Evolutionary conservation across 768 basidiomycete species (phyloP), one percentile per base, ranked within the genome.

Genomic region (Hygrophorus pudorinus): DNA sequence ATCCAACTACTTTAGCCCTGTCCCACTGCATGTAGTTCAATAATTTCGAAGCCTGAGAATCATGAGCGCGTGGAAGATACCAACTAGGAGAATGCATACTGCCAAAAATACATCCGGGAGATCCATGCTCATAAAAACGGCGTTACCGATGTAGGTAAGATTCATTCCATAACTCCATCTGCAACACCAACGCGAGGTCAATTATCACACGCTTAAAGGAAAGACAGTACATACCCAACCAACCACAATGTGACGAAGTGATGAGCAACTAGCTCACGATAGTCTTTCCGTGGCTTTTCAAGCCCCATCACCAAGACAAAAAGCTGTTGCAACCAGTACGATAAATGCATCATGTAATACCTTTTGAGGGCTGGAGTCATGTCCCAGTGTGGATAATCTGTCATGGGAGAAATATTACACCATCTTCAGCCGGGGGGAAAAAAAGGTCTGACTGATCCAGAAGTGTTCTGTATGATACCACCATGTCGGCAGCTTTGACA

Each of bases 41-140:
- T 10, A 91, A 59, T 65, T 98, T 98, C 13, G 86, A 81, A 42
- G 85, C 63, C 89, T 92, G 48, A 24, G n/a, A 29, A 28, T 28
- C 5, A 13, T 17, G 34, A 42, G 28, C 30, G 17, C 16, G 12
- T 20, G 36, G 31, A 13, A 12, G 28, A n/a, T 20, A 32, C 32
- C 13, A 33, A 5, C 18, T 44, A n/a, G 38, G n/a, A 36, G 28
- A 38, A 27, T 9, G 35, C 84, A 51, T 50, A 90, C 84, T 10
- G 88, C 91, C 10, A 99, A 70, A 62, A 85, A 87, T 28, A 78
- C 65, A 58, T 99, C 96, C 0, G 93, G 90, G 14, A 93, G 71
- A 65, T 99, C 96, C 96, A 98, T 98, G 59, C 91, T 96, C 65
- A 93, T 73, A 55, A 83, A 98, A 21, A 99, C 76, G 4, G 91